A percentile compares a stretch with the other conserved stretches of the same genome.
Evolutionary conservation across 148 eudicot species (phyloP).

Genomic region (Nepenthes gracilis): DNA sequence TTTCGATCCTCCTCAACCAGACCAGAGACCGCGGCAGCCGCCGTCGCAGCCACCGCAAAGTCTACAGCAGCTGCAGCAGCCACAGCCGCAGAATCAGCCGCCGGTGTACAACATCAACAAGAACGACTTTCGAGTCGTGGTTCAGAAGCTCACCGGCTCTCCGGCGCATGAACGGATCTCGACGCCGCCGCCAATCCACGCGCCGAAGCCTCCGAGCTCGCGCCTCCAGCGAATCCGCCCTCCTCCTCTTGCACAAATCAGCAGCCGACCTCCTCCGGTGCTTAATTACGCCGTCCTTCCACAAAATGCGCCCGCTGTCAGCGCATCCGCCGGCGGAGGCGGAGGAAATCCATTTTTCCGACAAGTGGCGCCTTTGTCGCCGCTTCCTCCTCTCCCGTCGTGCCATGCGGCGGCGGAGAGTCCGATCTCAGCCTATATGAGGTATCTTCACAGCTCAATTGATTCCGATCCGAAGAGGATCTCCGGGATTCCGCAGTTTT

Average conservation of each 20-base stretch:
- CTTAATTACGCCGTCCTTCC: constrained; percentile 6
- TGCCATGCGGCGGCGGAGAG: constrained; percentile 86
- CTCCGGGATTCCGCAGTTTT: not conserved
- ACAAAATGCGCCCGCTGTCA: not conserved
- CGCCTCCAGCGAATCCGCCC: constrained; percentile 89
- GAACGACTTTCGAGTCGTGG: constrained; percentile 81
- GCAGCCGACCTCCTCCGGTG: constrained; percentile 34
- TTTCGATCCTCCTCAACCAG: constrained; percentile 1
- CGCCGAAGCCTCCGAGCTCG: constrained; percentile 49
- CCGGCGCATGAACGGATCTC: constrained; percentile 52
- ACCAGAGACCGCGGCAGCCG: constrained; percentile 8
- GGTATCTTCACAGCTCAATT: constrained; percentile 38
- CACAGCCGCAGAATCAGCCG: constrained; percentile 56
- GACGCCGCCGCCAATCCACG: constrained; percentile 14
- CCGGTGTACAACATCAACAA: constrained; percentile 90
- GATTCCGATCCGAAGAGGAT: constrained; percentile 12
- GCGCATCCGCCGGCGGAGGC: constrained; percentile 1
- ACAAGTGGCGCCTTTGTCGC: constrained; percentile 31
- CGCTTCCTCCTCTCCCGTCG: constrained; percentile 80
- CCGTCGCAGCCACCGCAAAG: not conserved
- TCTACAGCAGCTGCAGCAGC: constrained; percentile 10
- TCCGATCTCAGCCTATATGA: constrained; percentile 90
- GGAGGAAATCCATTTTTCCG: constrained; percentile 8
- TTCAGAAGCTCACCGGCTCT: constrained; percentile 83
- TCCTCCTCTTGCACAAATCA: constrained; percentile 63